Conservation (phyloP, 352 stramenopile genomes). For the Phytophthora uliginosa region DNA sequence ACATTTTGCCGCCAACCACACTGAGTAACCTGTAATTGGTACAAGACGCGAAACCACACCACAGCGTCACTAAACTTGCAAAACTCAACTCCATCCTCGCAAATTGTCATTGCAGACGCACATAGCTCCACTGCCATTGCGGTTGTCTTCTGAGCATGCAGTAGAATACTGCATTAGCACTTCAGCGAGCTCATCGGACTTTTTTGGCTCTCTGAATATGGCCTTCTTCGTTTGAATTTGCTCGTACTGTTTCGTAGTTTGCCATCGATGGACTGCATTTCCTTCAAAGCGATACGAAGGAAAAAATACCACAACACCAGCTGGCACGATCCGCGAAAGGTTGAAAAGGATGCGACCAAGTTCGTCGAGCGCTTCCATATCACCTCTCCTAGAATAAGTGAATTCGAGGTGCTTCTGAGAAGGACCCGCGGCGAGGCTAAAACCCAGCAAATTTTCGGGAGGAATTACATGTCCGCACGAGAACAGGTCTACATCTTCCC, state of each 20-base stretch:
- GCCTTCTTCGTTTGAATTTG: conserved; percentile 92
- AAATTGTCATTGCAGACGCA: background rate
- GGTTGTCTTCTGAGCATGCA: conserved; percentile 48
- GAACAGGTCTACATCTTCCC: conserved; percentile 93
- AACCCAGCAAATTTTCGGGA: conserved; percentile 90
- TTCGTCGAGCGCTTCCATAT: conserved; percentile 92
- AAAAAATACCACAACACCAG: conserved; percentile 98
- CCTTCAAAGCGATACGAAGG: conserved; percentile 98
- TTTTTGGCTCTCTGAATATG: conserved; percentile 96
- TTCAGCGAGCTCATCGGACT: conserved; percentile 92
- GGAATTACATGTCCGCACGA: conserved; percentile 99
- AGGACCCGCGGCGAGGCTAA: conserved; percentile 82
- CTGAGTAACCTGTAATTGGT: conserved; percentile 84
- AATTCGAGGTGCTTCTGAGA: conserved; percentile 95
- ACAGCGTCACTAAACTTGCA: background rate
- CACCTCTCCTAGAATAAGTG: conserved; percentile 85
- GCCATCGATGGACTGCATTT: conserved; percentile 89
- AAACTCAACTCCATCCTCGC: background rate
- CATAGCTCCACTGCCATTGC: conserved; percentile 66
- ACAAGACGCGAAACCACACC: background rate
- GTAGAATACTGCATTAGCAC: conserved; percentile 91
- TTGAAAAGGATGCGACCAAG: conserved; percentile 96
- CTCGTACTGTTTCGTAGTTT: conserved; percentile 77
- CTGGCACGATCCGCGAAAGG: conserved; percentile 90
- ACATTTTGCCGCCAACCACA: conserved; percentile 99